A percentile compares a stretch with the other conserved stretches of the same genome.
These are phyloP conservation scores for Mollisiaceae sp. DNA, from an alignment of 2,329 filamentous ascomycete genomes.

Conservation along the genomic window DNA sequence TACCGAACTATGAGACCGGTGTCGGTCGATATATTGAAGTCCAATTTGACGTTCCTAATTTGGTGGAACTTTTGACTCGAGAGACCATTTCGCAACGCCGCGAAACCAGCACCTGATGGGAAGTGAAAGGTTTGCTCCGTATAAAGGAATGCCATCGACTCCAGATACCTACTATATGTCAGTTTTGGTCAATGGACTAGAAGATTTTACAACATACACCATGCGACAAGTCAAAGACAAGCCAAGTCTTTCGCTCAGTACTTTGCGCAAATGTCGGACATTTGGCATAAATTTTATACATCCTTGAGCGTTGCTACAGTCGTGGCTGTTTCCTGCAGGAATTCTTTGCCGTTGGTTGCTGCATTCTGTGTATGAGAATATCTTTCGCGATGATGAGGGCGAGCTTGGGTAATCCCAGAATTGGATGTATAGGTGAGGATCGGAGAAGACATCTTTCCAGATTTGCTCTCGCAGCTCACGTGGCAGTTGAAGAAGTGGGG, in stretches of 20 bases:
- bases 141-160: not conserved
- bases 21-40: not conserved
- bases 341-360: not conserved
- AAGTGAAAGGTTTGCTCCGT: not conserved
- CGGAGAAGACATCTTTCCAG: not conserved
- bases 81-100: not conserved
- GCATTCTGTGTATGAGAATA: not conserved
- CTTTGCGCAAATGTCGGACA: not conserved
- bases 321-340: not conserved
- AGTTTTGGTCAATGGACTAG: not conserved
- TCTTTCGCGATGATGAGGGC: not conserved
- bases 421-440: not conserved
- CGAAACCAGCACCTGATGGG: not conserved
- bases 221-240: not conserved
- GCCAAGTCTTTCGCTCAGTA: not conserved
- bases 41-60: not conserved
- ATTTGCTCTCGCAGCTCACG: not conserved
- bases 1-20: not conserved
- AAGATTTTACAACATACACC: not conserved
- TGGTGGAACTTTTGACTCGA: not conserved
- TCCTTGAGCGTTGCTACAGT: not conserved
- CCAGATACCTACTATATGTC: not conserved
- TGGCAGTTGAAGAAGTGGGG: not conserved
- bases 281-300: not conserved
- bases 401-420: not conserved